Percentiles rank a stretch among this genome's conserved stretches.
Evolutionary conservation across 106 monocot species (phyloP).

Genomic region (Vanilla planifolia): DNA sequence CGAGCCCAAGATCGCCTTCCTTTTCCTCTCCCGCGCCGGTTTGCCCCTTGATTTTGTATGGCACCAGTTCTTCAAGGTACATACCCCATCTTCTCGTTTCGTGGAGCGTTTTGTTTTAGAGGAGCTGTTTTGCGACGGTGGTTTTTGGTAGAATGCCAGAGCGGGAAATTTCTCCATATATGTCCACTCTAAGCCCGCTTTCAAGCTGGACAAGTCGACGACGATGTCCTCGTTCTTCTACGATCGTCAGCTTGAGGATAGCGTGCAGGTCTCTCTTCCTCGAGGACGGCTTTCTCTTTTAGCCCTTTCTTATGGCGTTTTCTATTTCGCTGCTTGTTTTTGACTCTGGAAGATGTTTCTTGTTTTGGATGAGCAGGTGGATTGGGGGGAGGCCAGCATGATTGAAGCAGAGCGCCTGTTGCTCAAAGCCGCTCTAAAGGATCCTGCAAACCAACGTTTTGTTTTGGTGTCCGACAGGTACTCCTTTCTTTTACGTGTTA

Average conservation of each 20-base stretch:
- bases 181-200: conserved; percentile 75
- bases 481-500: not conserved
- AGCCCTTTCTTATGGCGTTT: not conserved
- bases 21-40: conserved; percentile 60
- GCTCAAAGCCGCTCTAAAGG: conserved; percentile 51
- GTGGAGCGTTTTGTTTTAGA: not conserved
- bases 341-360: not conserved
- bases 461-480: conserved; percentile 90
- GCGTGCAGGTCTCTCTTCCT: conserved; percentile 41
- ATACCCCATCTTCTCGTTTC: not conserved
- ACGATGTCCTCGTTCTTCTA: conserved; percentile 68
- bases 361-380: conserved; percentile 51
- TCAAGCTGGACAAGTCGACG: conserved; percentile 53
- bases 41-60: conserved; percentile 93
- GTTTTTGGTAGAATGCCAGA: conserved; percentile 55
- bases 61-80: conserved; percentile 74
- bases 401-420: conserved; percentile 78
- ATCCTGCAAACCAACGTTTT: conserved; percentile 89
- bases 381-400: conserved; percentile 93
- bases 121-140: not conserved
- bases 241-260: conserved; percentile 51
- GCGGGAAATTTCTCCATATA: conserved; percentile 63
- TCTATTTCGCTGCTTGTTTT: not conserved
- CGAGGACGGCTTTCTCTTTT: not conserved
- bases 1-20: conserved; percentile 74